These are phyloP conservation scores for Cytospora paraplurivora DNA, from an alignment of 2,329 filamentous ascomycete genomes.

Conservation along the genomic window DNA sequence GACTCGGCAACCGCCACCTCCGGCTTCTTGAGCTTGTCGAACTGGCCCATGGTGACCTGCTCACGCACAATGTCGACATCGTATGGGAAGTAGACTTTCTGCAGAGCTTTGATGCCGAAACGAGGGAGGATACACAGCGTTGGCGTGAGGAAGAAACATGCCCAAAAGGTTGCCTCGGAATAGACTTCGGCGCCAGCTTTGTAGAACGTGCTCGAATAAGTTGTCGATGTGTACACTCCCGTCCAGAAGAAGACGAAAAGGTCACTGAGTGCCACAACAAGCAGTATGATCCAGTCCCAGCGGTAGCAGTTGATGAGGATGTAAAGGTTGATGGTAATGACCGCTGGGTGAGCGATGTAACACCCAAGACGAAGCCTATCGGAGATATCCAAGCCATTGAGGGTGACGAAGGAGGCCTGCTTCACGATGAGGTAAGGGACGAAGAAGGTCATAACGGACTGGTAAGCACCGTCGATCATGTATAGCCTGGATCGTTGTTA, in stretches of 20 bases:
- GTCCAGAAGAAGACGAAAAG: conserved; percentile 96
- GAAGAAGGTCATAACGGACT: conserved; percentile 91
- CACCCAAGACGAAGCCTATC: conserved; percentile 85
- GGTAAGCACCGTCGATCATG: conserved; percentile 93
- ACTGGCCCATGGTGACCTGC: conserved; percentile 81
- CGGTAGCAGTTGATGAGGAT: conserved; percentile 95
- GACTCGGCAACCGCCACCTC: conserved; percentile 42
- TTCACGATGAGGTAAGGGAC: conserved; percentile 82
- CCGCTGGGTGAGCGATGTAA: conserved; percentile 80
- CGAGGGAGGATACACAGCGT: conserved; percentile 84
- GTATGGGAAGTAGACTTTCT: conserved; percentile 91
- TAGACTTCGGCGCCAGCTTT: conserved; percentile 78
- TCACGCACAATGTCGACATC: conserved; percentile 97
- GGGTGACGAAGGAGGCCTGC: conserved; percentile 67
- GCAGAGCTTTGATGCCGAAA: conserved; percentile 81
- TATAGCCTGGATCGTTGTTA: conserved; percentile 66
- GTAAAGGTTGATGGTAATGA: conserved; percentile 90
- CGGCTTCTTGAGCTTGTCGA: conserved; percentile 64
- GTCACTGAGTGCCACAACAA: conserved; percentile 80
- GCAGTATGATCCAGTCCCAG: conserved; percentile 94
- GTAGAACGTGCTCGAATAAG: conserved; percentile 64
- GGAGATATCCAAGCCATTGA: conserved; percentile 72
- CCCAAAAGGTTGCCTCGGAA: conserved; percentile 83
- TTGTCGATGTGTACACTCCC: conserved; percentile 70
- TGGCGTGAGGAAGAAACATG: conserved; percentile 74